Percentiles rank a stretch among this genome's conserved stretches.
These are phyloP conservation scores for Canna indica DNA, from an alignment of 176 grass and related monocot species.

Conservation along the genomic window DNA sequence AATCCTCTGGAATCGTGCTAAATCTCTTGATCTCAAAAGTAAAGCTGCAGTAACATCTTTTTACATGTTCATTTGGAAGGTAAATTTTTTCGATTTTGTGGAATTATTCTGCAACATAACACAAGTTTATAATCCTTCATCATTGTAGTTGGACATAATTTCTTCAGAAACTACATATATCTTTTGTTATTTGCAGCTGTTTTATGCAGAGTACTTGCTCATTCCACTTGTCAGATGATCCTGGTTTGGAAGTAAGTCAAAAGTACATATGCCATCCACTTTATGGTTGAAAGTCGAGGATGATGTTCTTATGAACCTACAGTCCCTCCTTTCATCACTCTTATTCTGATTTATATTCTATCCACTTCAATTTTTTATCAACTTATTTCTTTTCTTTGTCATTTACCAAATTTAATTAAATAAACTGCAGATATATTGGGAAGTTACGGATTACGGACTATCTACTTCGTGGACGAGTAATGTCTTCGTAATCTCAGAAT, in stretches of 20 bases:
- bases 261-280: background rate
- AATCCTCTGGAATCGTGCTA: conserved; percentile 55
- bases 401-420: background rate
- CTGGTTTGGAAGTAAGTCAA: background rate
- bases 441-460: background rate
- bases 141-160: background rate
- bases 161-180: background rate
- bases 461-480: background rate
- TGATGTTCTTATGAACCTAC: background rate
- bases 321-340: background rate
- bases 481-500: background rate
- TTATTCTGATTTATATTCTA: background rate
- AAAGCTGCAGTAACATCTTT: conserved; percentile 62
- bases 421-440: background rate
- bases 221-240: conserved; percentile 16
- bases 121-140: background rate
- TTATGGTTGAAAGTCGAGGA: background rate
- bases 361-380: background rate
- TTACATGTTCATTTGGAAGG: conserved; percentile 99
- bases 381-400: background rate
- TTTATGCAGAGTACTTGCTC: conserved; percentile 17
- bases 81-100: conserved; percentile 17
- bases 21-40: conserved; percentile 49
- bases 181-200: conserved; percentile 6
- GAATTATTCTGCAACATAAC: background rate